phyloP scores from a whole-genome alignment of 1,284 basidiomycete species.

The Boletellus sp. region DNA sequence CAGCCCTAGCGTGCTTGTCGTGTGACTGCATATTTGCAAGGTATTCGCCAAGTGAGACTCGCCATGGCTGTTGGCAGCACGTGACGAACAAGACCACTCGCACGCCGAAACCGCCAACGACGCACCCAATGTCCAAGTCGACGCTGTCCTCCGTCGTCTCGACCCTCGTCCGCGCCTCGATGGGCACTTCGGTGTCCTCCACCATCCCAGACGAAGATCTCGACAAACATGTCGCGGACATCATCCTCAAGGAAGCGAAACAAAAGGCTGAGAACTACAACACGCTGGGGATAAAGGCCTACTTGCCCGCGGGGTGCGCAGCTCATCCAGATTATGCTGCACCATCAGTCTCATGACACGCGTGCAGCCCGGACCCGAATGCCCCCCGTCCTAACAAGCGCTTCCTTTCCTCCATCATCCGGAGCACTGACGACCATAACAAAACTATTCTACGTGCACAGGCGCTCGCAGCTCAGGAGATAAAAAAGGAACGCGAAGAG shows the following conservation, averaged over 20 bases:
- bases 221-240: slow-evolving; percentile 83
- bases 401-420: slow-evolving; percentile 84
- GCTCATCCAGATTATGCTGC: slow-evolving; percentile 1
- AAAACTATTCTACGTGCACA: slow-evolving; percentile 77
- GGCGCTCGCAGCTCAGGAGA: slow-evolving; percentile 69
- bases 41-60: too few species aligned
- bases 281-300: slow-evolving; percentile 66
- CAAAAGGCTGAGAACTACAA: slow-evolving; percentile 76
- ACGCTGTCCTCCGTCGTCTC: slow-evolving; percentile 81
- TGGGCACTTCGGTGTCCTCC: slow-evolving; percentile 65
- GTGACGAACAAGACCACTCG: slow-evolving; percentile 18
- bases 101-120: slow-evolving; percentile 4
- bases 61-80: too few species aligned
- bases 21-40: too few species aligned
- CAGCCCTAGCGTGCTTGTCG: too few species aligned
- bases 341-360: neutral
- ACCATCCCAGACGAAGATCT: slow-evolving; percentile 79
- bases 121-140: slow-evolving; percentile 30
- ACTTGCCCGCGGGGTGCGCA: slow-evolving; percentile 48
- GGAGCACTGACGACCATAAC: slow-evolving; percentile 90
- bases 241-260: slow-evolving; percentile 87
- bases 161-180: slow-evolving; percentile 75
- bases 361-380: slow-evolving; percentile 45
- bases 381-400: slow-evolving; percentile 87
- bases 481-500: slow-evolving; percentile 61